Evolutionary conservation across 2,329 filamentous ascomycete species (phyloP).

Genomic region (Helotiales sp.): DNA sequence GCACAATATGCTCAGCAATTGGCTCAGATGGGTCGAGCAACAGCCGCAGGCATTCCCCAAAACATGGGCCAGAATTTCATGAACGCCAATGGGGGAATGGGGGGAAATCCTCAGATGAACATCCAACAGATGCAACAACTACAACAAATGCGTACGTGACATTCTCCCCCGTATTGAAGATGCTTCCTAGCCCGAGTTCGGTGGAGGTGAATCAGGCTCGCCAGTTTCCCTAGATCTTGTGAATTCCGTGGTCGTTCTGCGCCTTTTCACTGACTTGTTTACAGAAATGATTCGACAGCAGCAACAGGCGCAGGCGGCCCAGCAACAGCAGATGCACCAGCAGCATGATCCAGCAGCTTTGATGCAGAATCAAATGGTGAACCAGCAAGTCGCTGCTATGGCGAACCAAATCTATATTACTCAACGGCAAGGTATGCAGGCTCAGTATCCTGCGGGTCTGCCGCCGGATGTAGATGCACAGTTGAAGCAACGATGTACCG

Average conservation of each 20-base stretch:
- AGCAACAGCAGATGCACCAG: constrained; percentile 8
- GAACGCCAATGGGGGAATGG: constrained; percentile 37
- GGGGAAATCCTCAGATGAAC: constrained; percentile 42
- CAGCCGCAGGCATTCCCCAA: constrained; percentile 22
- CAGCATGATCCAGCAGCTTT: constrained; percentile 19
- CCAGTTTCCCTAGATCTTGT: too few relatives aligned
- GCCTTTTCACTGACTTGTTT: too few relatives aligned
- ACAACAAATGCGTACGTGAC: constrained; percentile 19
- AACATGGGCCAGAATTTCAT: constrained; percentile 33
- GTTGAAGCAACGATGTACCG: constrained; percentile 16
- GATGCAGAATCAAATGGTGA: constrained; percentile 10
- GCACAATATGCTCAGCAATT: constrained; percentile 27
- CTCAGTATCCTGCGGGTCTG: constrained; percentile 16
- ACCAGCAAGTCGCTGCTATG: not conserved
- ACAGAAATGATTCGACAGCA: constrained; percentile 8
- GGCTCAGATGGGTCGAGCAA: constrained; percentile 19
- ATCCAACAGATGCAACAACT: constrained; percentile 31
- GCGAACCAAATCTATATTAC: constrained; percentile 6
- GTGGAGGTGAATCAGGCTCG: too few relatives aligned
- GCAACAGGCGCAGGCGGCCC: not conserved
- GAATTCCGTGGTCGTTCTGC: too few relatives aligned
- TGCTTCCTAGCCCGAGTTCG: too few relatives aligned
- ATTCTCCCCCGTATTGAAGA: too few relatives aligned
- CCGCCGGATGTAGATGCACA: constrained; percentile 19
- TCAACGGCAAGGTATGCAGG: constrained; percentile 7